Evolutionary conservation across 225 moss, liverwort and hornwort species (phyloP).

Genomic region (Marchantia polymorpha): DNA sequence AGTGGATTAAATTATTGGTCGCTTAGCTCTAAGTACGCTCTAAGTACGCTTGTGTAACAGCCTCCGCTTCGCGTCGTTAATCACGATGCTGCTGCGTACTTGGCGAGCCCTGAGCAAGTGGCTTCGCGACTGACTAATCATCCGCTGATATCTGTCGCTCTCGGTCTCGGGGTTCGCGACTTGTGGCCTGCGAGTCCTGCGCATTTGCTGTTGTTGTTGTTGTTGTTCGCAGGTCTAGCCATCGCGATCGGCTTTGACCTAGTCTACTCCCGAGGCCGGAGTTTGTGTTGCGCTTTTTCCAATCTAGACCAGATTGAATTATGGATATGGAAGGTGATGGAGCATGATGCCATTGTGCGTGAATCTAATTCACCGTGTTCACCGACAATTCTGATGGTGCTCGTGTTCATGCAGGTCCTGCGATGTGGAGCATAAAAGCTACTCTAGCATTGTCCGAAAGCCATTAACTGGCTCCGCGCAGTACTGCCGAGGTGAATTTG

Average conservation of each 20-base stretch:
- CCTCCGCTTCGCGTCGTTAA: not conserved
- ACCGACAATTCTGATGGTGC: not conserved
- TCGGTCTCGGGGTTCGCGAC: not conserved
- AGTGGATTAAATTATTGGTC: not conserved
- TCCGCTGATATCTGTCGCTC: not conserved
- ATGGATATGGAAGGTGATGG: slow-evolving; percentile 7
- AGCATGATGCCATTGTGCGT: not conserved
- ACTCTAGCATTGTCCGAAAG: not conserved
- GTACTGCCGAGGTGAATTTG: not conserved
- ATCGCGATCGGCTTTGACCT: not conserved
- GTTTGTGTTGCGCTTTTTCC: not conserved
- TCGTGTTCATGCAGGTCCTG: not conserved
- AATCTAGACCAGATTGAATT: slow-evolving; percentile 3
- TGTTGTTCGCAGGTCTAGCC: too few relatives aligned
- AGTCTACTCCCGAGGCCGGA: not conserved
- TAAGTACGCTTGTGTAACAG: not conserved
- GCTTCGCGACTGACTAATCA: not conserved
- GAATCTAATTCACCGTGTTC: not conserved
- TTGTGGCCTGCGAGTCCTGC: not conserved
- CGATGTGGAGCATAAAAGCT: too few relatives aligned
- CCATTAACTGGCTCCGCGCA: not conserved
- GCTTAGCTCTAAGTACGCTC: not conserved
- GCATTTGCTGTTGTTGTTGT: not conserved
- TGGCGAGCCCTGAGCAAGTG: not conserved
- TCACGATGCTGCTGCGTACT: not conserved